Percentiles rank a stretch among this genome's conserved stretches.
Conservation (phyloP, 2,329 filamentous ascomycete genomes). For the Colletotrichum orbiculare region DNA sequence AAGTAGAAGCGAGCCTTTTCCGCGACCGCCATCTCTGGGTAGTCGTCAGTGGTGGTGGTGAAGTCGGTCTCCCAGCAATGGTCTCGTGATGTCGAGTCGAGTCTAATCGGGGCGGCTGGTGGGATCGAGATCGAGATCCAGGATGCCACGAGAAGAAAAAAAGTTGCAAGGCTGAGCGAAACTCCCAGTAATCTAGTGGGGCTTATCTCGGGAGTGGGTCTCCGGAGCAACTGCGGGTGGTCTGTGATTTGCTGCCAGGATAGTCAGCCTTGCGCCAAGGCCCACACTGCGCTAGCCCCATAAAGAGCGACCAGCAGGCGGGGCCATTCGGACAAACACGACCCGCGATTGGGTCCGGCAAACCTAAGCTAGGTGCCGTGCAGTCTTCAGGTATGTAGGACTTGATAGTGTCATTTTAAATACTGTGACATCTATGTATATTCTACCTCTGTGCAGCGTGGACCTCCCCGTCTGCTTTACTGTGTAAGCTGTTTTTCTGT, state of each 20-base stretch:
- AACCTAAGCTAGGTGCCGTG: too few species aligned
- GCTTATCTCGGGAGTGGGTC: constrained; percentile 8
- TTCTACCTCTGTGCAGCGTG: constrained; percentile 14
- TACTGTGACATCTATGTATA: not conserved
- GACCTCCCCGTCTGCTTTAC: constrained; percentile 2
- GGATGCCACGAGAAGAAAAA: constrained; percentile 36
- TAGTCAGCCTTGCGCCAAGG: constrained; percentile 30
- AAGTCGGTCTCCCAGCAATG: not conserved
- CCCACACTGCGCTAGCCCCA: not conserved
- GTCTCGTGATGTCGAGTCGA: not conserved
- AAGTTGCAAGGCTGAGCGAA: constrained; percentile 37
- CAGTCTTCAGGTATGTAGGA: too few species aligned
- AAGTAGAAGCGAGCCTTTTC: constrained; percentile 97
- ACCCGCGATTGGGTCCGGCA: too few species aligned
- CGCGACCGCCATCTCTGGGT: constrained; percentile 62
- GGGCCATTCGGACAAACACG: too few species aligned
- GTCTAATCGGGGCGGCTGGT: constrained; percentile 9
- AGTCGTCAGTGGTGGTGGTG: not conserved
- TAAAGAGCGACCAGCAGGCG: too few species aligned
- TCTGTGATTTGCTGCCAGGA: constrained; percentile 6
- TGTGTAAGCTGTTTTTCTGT: constrained; percentile 3
- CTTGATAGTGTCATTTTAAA: too few species aligned
- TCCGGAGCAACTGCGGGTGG: not conserved
- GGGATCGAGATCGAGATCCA: constrained; percentile 12
- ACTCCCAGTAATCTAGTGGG: constrained; percentile 29